phyloP scores from a whole-genome alignment of 805 yeast genomes.

The Zygosaccharomyces siamensis region DNA sequence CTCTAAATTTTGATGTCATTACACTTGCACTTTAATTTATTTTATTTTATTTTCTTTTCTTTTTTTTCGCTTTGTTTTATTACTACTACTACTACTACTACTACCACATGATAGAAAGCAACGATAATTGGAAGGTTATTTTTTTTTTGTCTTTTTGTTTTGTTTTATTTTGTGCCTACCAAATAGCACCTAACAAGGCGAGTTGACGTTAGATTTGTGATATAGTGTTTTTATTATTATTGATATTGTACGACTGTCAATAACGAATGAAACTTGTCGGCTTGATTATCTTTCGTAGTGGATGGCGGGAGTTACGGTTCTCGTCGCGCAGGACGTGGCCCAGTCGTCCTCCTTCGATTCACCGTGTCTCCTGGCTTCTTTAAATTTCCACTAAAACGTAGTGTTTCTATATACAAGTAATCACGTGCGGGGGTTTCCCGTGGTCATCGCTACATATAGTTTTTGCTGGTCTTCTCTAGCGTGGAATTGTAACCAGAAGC shows the following conservation, averaged over 20 bases:
- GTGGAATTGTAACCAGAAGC: constrained; percentile 29
- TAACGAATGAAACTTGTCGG: background rate
- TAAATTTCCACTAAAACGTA: background rate
- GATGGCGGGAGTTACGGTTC: no score
- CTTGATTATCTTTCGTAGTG: no score
- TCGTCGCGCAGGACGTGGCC: no score
- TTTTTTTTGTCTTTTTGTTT: background rate
- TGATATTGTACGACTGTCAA: background rate
- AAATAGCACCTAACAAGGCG: background rate
- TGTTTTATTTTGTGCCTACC: background rate
- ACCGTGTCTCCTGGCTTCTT: no score
- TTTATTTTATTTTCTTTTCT: background rate
- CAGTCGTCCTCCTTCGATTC: no score
- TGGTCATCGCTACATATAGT: constrained; percentile 6
- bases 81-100: no score
- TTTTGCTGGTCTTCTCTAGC: constrained; percentile 20
- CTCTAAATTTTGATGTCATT: background rate
- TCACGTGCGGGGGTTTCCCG: background rate
- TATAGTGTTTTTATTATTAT: background rate
- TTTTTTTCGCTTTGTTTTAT: background rate
- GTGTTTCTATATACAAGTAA: constrained; percentile 2
- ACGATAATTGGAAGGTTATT: background rate
- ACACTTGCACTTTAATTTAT: background rate
- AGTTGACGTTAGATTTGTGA: background rate
- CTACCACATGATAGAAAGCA: background rate